Base-by-base conservation (phyloP, 1,284 basidiomycete genomes). In the Malassezia obtusa region DNA sequence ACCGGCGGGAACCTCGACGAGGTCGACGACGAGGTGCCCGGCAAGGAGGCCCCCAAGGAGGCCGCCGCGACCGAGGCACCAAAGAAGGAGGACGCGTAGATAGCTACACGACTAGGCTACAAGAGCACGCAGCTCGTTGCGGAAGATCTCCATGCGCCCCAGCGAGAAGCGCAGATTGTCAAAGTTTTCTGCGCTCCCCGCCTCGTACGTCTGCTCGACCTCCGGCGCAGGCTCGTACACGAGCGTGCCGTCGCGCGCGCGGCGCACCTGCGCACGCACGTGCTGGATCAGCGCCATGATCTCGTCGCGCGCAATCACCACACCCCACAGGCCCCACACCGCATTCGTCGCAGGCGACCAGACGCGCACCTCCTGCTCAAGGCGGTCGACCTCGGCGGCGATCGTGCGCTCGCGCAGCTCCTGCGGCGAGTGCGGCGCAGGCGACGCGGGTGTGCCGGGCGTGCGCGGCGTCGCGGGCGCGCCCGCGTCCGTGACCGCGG, bases 1-100 rank as follows among this genome's bases (percentile, higher is more conserved):
- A 51, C 39, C 31, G 68, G 68, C 67, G 49, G 65, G 63, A 75
- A 94, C 90, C 79, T 92, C 88, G 76, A 94, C 87, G 72, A 89
- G 90, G 67, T 89, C 87, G 81, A 91, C 89, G 65, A 75, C 73
- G 72, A 57, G 50, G 43, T 32, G 28, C 32, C 35, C 4, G 32
- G 26, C 24, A 38, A 38, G 24, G 38, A 37, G 32, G 30, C 21
- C 14, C 17, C 43, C 31, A 45, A 53, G 22, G 54, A 50, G 50
- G 56, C 32, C 37, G 64, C 61, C 61, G 66, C 58, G 65, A 63
- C 24, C 9, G 14, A 22, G 2, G 40, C 40, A 9, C 17, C 40
- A 4, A 30, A 43, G 14, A 21, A 26, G 25, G 25, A 47, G 28
- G 30, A 31, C 11, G 30, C 30, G 2, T 31, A 31, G 14, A 31